Evolutionary conservation across 176 grass and related monocot genomes (phyloP), one percentile per base, ranked within the genome.

Genomic region (Lolium multiflorum): DNA sequence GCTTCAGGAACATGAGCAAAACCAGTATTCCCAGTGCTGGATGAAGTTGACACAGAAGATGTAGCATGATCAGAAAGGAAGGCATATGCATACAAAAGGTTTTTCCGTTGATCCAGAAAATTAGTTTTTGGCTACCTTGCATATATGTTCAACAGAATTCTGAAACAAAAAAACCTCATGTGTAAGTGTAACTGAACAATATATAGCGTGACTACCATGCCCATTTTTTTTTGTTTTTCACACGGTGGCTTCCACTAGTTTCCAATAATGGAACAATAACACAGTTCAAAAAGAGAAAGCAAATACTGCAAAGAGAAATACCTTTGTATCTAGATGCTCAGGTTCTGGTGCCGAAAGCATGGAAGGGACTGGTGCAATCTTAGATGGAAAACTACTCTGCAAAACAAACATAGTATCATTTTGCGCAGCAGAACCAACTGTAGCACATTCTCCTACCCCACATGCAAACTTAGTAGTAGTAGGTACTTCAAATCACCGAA

Each of bases 331-430:
- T 1, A 61, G 69, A 62, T 60, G 88, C 9, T 76, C 73, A 0
- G 72, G 79, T 92, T 94, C 70, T 67, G 92, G 89, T 2, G 52
- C 80, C 49, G 64, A 48, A 49, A 83, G 65, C n/a, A 82, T 58
- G 9, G 46, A 82, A n/a, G 60, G 26, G 14, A 70, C 47, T 44
- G 84, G 22, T 17, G 78, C 51, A 20, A 56, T 67, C 64, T 11
- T 58, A 64, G 62, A 71, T 21, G 78, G 26, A 8, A 80, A 86
- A 89, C 85, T 61, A 37, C 7, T 12, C 88, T 92, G 85, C 24
- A 94, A 89, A 92, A 31, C 31, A 31, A 58, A 72, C 31, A 51
- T 7, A 70, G 41, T 82, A 35, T 84, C 8, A 28, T 64, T 54
- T 84, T 41, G 55, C 17, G 9, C 2, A 43, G 25, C 20, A 67